A percentile compares a stretch with the other conserved stretches of the same genome.
Evolutionary conservation across 805 yeast species (phyloP).

Genomic region (Cyberlindnera maritima): DNA sequence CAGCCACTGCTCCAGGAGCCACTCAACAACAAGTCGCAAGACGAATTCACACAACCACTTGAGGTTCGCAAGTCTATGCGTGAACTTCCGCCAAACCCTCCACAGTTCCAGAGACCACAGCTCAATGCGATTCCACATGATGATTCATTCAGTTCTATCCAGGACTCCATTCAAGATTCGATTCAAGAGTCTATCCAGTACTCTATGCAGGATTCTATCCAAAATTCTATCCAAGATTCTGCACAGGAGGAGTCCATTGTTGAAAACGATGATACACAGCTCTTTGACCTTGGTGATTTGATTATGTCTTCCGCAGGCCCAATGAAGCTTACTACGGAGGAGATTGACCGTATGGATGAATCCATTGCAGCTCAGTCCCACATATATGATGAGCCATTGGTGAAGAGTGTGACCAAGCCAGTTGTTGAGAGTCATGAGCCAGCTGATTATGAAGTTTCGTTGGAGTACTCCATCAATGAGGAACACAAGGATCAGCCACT

Average conservation of each 20-base stretch:
- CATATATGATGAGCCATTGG: conserved; percentile 11
- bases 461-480: background rate
- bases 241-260: conserved; percentile 11
- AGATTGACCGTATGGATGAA: conserved; percentile 14
- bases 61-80: background rate
- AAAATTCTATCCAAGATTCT: conserved; percentile 6
- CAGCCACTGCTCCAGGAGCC: background rate
- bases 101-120: background rate
- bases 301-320: conserved; percentile 18
- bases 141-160: conserved; percentile 8
- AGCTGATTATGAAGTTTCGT: background rate
- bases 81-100: conserved; percentile 3
- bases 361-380: conserved; percentile 18
- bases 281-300: conserved; percentile 19
- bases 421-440: background rate
- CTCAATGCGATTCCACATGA: conserved; percentile 1
- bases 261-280: conserved; percentile 15
- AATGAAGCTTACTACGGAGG: conserved; percentile 6
- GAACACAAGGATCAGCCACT: conserved; percentile 7
- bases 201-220: conserved; percentile 13
- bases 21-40: background rate
- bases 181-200: conserved; percentile 16
- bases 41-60: background rate
- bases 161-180: conserved; percentile 17
- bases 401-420: background rate